These are phyloP conservation scores for Aleurites moluccanus DNA, from an alignment of 441 rosid species.

Conservation along the genomic window DNA sequence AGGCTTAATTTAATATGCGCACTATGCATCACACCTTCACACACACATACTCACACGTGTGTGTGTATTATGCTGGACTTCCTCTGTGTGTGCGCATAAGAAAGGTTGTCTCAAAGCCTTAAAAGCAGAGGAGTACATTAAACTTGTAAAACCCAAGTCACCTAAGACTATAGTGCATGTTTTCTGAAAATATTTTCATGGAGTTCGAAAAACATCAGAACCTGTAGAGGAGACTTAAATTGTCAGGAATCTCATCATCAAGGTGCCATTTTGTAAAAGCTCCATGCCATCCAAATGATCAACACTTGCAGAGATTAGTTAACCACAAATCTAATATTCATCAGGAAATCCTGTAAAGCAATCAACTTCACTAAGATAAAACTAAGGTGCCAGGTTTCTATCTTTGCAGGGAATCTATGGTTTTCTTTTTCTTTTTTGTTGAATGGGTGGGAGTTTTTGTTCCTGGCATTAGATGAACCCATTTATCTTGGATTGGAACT, in stretches of 20 bases:
- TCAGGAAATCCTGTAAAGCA: neutral
- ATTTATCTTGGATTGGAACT: neutral
- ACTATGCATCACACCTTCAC: too few species aligned
- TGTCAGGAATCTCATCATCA: neutral
- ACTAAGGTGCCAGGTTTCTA: neutral
- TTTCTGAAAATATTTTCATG: neutral
- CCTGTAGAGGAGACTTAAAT: neutral
- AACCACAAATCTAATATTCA: neutral
- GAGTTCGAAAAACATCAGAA: neutral
- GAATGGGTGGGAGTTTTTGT: neutral
- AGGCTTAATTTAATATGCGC: neutral
- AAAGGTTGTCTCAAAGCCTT: neutral
- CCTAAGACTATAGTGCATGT: neutral
- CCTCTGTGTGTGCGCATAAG: neutral
- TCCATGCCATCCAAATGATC: neutral
- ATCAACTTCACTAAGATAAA: neutral
- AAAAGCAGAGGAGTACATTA: neutral
- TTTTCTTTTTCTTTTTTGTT: neutral
- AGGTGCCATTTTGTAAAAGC: constrained; percentile 1
- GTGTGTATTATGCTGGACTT: too few species aligned
- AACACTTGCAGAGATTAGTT: neutral
- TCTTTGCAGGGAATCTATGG: neutral
- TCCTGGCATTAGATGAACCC: neutral
- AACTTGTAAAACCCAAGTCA: neutral
- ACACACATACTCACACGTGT: too few species aligned